Conservation (phyloP, 352 stramenopile genomes). For the Phytophthora cryptogea region DNA sequence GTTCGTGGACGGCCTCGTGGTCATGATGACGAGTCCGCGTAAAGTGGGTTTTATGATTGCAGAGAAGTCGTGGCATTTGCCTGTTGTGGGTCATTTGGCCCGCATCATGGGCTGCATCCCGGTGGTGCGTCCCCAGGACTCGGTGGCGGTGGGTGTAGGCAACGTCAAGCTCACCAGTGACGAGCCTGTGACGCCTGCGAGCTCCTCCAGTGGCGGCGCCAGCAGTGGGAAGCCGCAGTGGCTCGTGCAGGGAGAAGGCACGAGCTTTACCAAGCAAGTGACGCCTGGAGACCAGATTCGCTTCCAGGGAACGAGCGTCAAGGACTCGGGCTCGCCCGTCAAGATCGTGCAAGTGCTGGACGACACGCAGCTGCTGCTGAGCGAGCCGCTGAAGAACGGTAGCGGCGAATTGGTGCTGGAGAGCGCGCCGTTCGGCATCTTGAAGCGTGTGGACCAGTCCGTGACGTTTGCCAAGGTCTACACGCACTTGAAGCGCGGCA, state of each 20-base stretch:
- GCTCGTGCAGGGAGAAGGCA: conserved; percentile 65
- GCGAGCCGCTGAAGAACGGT: conserved; percentile 45
- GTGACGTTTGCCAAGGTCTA: conserved; percentile 94
- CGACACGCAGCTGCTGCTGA: conserved; percentile 84
- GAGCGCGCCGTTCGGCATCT: conserved; percentile 74
- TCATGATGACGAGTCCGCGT: conserved; percentile 94
- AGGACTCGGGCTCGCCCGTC: conserved; percentile 82
- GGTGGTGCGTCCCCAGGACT: conserved; percentile 96
- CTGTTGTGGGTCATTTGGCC: conserved; percentile 94
- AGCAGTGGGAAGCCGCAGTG: conserved; percentile 33
- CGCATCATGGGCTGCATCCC: conserved; percentile 96
- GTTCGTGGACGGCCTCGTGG: conserved; percentile 97
- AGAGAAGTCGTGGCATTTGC: conserved; percentile 95
- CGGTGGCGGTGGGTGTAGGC: conserved; percentile 69
- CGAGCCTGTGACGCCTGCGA: conserved; percentile 31
- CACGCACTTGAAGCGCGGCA: conserved; percentile 85
- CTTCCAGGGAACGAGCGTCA: conserved; percentile 74
- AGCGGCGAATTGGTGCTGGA: conserved; percentile 46
- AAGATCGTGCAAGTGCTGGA: conserved; percentile 85
- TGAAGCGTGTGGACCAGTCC: conserved; percentile 92
- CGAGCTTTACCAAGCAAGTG: conserved; percentile 76
- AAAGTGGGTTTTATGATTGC: conserved; percentile 98
- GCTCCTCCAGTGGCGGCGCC: conserved; percentile 29
- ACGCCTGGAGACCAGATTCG: conserved; percentile 82
- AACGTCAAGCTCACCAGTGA: conserved; percentile 61